Percentiles rank a stretch among this genome's conserved stretches.
phyloP scores from a whole-genome alignment of 2,329 filamentous ascomycete genomes.

The Phyllosticta citribraziliensis region DNA sequence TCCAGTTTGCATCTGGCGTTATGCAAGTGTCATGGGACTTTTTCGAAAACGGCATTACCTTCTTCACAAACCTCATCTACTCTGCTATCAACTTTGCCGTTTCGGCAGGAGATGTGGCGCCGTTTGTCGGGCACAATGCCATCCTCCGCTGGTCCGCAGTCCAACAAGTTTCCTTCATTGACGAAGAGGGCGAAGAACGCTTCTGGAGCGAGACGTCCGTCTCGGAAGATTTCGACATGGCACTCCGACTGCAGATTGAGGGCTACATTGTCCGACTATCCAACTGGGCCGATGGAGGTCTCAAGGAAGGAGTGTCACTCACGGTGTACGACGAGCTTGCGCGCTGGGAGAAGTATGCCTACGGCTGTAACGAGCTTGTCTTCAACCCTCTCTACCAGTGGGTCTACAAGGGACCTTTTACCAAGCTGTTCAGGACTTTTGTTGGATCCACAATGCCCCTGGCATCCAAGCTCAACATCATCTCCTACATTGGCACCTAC shows the following conservation, averaged over 20 bases:
- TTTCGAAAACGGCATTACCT: slow-evolving; percentile 45
- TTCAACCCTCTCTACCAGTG: slow-evolving; percentile 58
- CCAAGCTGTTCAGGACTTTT: slow-evolving; percentile 53
- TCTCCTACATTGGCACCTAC: slow-evolving; percentile 63
- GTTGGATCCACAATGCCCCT: slow-evolving; percentile 51
- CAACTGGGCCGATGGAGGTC: slow-evolving; percentile 58
- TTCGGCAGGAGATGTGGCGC: slow-evolving; percentile 60
- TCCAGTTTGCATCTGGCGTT: slow-evolving; percentile 10
- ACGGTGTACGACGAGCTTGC: slow-evolving; percentile 64
- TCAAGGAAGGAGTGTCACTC: slow-evolving; percentile 64
- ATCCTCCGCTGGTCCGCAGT: slow-evolving; percentile 60
- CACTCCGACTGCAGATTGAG: slow-evolving; percentile 57
- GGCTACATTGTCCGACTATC: slow-evolving; percentile 60
- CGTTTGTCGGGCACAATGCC: slow-evolving; percentile 71
- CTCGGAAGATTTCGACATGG: slow-evolving; percentile 70
- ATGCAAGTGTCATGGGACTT: slow-evolving; percentile 9
- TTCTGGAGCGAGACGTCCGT: slow-evolving; percentile 70
- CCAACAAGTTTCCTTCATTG: slow-evolving; percentile 46
- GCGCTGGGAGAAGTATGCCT: slow-evolving; percentile 66
- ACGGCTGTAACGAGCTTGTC: slow-evolving; percentile 60
- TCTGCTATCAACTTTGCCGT: slow-evolving; percentile 62
- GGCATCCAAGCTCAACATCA: slow-evolving; percentile 60
- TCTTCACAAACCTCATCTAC: slow-evolving; percentile 72
- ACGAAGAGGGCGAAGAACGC: slow-evolving; percentile 51
- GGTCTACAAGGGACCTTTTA: slow-evolving; percentile 54